Conservation (phyloP, 2,329 filamentous ascomycete genomes). For the Bipolaris zeicola region DNA sequence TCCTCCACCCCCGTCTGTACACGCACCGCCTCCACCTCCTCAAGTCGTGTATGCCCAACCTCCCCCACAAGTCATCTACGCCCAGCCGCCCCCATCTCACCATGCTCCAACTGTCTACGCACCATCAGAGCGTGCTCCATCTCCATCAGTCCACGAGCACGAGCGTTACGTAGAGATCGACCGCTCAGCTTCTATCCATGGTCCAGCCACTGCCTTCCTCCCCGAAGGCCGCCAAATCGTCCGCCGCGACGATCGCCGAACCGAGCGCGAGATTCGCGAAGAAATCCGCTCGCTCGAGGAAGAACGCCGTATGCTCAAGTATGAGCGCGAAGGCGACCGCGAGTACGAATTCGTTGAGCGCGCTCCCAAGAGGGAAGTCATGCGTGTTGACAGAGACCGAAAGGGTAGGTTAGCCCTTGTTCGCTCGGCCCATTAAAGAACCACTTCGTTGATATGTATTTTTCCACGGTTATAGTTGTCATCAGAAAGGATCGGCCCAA, state of each 20-base stretch:
- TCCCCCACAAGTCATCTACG: slow-evolving; percentile 19
- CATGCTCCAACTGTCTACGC: slow-evolving; percentile 37
- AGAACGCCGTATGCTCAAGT: slow-evolving; percentile 63
- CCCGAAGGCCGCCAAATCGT: slow-evolving; percentile 46
- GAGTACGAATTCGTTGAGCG: slow-evolving; percentile 68
- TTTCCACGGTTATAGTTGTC: slow-evolving; percentile 38
- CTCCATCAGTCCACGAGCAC: slow-evolving; percentile 42
- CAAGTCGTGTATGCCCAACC: slow-evolving; percentile 27
- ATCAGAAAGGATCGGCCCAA: slow-evolving; percentile 45
- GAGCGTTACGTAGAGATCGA: slow-evolving; percentile 50
- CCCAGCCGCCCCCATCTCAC: slow-evolving; percentile 22
- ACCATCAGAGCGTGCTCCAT: slow-evolving; percentile 41
- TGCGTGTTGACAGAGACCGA: slow-evolving; percentile 83
- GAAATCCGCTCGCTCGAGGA: slow-evolving; percentile 75
- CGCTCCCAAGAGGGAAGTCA: slow-evolving; percentile 57
- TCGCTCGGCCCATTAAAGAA: slow-evolving; percentile 67
- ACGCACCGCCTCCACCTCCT: slow-evolving; percentile 32
- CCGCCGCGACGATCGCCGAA: slow-evolving; percentile 34
- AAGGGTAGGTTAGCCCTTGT: slow-evolving; percentile 95
- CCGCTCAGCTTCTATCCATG: slow-evolving; percentile 55
- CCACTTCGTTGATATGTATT: slow-evolving; percentile 38
- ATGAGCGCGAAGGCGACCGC: slow-evolving; percentile 61
- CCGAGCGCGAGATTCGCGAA: slow-evolving; percentile 69
- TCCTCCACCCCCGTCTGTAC: slow-evolving; percentile 23
- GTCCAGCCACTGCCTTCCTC: slow-evolving; percentile 56